Evolutionary conservation across 495 filamentous ascomycete species (phyloP).

Genomic region (Aspergillus egyptiacus): DNA sequence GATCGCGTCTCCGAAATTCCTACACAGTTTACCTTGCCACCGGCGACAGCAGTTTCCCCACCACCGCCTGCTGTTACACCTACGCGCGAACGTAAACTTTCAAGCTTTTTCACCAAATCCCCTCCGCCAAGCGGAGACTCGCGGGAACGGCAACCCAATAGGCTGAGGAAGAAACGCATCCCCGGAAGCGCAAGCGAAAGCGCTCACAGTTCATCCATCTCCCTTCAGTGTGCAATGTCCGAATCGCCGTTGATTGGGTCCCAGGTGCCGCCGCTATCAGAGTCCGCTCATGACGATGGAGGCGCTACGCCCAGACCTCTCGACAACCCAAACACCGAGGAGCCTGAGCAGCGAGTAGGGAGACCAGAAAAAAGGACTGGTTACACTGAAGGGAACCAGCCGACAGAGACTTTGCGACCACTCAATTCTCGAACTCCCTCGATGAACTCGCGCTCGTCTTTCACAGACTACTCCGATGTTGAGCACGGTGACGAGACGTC

Average conservation of each 20-base stretch:
- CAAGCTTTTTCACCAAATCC: slow-evolving; percentile 63
- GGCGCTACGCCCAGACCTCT: slow-evolving; percentile 31
- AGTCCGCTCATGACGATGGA: slow-evolving; percentile 22
- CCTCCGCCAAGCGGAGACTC: slow-evolving; percentile 50
- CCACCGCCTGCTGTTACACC: slow-evolving; percentile 54
- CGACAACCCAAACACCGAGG: slow-evolving; percentile 22
- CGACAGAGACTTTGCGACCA: slow-evolving; percentile 47
- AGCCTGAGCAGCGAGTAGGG: slow-evolving; percentile 20
- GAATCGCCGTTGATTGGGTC: slow-evolving; percentile 19
- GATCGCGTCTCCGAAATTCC: slow-evolving; percentile 24
- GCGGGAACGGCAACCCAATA: slow-evolving; percentile 66
- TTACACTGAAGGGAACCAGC: slow-evolving; percentile 16
- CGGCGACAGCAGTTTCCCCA: slow-evolving; percentile 28
- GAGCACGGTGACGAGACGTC: slow-evolving; percentile 58
- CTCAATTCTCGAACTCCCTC: slow-evolving; percentile 63
- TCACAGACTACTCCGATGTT: slow-evolving; percentile 70
- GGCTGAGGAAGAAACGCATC: slow-evolving; percentile 75
- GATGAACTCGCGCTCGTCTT: slow-evolving; percentile 63
- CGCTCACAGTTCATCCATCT: slow-evolving; percentile 78
- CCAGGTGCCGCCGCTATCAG: slow-evolving; percentile 14
- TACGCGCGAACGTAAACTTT: slow-evolving; percentile 60
- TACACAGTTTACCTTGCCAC: slow-evolving; percentile 42
- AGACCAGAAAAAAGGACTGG: slow-evolving; percentile 15
- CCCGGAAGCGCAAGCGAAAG: slow-evolving; percentile 69
- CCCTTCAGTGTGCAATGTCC: slow-evolving; percentile 47